Evolutionary conservation across 805 yeast species (phyloP).

Genomic region (Hanseniaspora guilliermondii): DNA sequence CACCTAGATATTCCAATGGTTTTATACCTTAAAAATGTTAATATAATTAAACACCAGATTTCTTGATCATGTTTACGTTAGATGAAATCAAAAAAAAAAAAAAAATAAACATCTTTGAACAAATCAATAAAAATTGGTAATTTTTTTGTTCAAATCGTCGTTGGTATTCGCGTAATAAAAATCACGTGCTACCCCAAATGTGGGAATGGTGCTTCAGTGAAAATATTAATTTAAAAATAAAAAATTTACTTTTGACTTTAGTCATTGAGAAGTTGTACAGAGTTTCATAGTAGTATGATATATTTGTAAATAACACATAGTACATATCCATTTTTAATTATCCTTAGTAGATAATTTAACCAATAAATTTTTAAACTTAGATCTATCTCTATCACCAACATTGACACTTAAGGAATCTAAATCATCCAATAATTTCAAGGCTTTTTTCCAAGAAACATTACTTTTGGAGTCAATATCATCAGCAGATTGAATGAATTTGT

Average conservation of each 20-base stretch:
- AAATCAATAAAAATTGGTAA: too few relatives aligned
- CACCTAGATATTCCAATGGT: too few relatives aligned
- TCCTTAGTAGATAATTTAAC: conserved; percentile 31
- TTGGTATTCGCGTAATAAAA: too few relatives aligned
- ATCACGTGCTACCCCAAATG: too few relatives aligned
- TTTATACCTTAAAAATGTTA: too few relatives aligned
- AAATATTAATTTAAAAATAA: too few relatives aligned
- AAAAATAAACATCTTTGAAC: too few relatives aligned
- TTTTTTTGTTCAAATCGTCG: too few relatives aligned
- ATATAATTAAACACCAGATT: too few relatives aligned
- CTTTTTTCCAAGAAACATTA: conserved; percentile 71
- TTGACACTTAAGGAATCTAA: conserved; percentile 32
- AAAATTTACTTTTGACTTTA: too few relatives aligned
- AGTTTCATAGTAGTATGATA: background rate
- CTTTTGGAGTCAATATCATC: conserved; percentile 42
- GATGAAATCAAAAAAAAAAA: too few relatives aligned
- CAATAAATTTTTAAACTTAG: conserved; percentile 56
- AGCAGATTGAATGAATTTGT: conserved; percentile 40
- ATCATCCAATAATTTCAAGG: conserved; percentile 35
- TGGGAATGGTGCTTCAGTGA: background rate
- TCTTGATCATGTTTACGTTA: too few relatives aligned
- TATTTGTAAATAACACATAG: background rate
- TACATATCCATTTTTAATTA: background rate
- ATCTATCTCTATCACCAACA: conserved; percentile 46
- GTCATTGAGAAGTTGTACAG: background rate